These are phyloP conservation scores for Hysterium pulicare DNA, from an alignment of 2,329 filamentous ascomycete species.

Conservation along the genomic window DNA sequence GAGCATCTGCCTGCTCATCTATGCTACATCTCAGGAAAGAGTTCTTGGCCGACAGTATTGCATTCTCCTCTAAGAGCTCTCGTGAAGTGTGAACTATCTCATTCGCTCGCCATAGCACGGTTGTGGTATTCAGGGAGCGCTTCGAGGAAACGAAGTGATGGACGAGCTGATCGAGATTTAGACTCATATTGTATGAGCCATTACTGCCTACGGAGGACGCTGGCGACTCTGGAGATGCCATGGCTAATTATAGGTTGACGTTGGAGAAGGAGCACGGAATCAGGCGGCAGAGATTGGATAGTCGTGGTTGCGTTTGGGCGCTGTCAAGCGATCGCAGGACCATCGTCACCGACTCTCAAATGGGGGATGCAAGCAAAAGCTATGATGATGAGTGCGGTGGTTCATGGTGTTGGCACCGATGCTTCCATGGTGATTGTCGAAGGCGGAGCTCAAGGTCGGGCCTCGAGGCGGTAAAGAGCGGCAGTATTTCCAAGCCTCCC, in stretches of 20 bases:
- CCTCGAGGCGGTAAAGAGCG: too few species aligned
- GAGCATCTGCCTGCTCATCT: conserved; percentile 42
- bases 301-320: too few species aligned
- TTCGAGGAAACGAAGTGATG: conserved; percentile 83
- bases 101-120: conserved; percentile 78
- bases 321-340: too few species aligned
- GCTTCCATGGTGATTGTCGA: too few species aligned
- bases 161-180: conserved; percentile 71
- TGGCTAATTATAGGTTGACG: too few species aligned
- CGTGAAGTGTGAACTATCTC: conserved; percentile 78
- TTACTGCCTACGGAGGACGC: conserved; percentile 37
- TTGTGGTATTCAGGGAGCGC: conserved; percentile 79
- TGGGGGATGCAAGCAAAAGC: too few species aligned
- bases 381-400: too few species aligned
- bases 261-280: conserved; percentile 1
- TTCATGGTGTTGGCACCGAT: too few species aligned
- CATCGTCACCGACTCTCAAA: too few species aligned
- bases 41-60: conserved; percentile 60
- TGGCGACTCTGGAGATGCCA: conserved; percentile 42
- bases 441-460: too few species aligned
- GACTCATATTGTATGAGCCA: conserved; percentile 33
- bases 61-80: conserved; percentile 71
- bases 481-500: too few species aligned
- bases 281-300: too few species aligned
- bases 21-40: conserved; percentile 41